phyloP scores from a whole-genome alignment of 148 eudicot genomes.

The Cornus florida region DNA sequence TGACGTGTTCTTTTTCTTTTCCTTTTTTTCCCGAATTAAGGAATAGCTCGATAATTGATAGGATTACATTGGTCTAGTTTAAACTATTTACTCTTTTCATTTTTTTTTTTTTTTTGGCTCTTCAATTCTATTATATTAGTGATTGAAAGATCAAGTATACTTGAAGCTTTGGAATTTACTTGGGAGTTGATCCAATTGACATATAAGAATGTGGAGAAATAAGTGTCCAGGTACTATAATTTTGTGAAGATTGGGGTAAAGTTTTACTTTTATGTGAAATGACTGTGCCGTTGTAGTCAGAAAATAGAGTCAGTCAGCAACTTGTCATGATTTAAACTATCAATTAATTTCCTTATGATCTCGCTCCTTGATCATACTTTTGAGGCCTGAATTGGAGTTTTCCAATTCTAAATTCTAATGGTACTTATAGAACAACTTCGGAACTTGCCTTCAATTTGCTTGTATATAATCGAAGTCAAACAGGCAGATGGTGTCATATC shows the following conservation, averaged over 20 bases:
- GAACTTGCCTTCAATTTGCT: not conserved
- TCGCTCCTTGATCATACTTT: not conserved
- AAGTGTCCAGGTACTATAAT: not conserved
- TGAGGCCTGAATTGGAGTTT: not conserved
- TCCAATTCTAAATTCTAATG: not conserved
- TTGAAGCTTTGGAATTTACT: constrained; percentile 1
- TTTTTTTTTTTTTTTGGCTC: not conserved
- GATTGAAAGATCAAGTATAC: constrained; percentile 2
- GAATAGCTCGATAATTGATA: not conserved
- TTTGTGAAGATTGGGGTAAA: not conserved
- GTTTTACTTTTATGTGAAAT: constrained; percentile 1
- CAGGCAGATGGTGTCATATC: not conserved
- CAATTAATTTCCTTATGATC: not conserved
- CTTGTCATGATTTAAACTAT: not conserved
- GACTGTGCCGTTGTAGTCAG: not conserved
- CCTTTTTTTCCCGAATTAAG: not conserved
- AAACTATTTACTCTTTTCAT: not conserved
- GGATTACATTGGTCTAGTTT: not conserved
- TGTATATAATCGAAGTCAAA: not conserved
- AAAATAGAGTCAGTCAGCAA: not conserved
- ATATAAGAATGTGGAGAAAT: not conserved
- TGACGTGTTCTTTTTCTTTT: not conserved
- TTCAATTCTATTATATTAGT: not conserved
- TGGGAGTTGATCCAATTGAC: not conserved
- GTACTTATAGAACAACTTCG: not conserved